Conservation (phyloP, 768 basidiomycete genomes). For the Gymnopilus junonius region DNA sequence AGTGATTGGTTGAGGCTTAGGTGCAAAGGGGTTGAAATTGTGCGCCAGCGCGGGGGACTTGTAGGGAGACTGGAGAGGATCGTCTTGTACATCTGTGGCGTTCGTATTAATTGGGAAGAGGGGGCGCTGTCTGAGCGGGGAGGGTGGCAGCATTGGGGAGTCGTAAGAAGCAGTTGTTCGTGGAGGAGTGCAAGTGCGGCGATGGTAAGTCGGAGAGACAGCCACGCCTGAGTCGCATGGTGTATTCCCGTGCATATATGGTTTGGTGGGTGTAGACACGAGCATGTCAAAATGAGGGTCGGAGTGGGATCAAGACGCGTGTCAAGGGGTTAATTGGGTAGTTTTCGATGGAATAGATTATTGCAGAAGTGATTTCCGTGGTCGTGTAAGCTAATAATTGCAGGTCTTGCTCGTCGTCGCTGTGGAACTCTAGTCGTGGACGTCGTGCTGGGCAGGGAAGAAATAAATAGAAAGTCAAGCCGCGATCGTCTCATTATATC, state of each 20-base stretch:
- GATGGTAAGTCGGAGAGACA: conserved; percentile 36
- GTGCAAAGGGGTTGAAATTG: conserved; percentile 34
- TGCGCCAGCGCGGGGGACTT: conserved; percentile 48
- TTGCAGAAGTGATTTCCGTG: conserved; percentile 7
- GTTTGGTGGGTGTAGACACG: conserved; percentile 47
- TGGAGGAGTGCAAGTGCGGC: conserved; percentile 40
- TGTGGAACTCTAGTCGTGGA: conserved; percentile 21
- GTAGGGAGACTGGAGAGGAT: conserved; percentile 57
- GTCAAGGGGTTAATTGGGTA: conserved; percentile 12
- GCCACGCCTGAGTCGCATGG: conserved; percentile 30
- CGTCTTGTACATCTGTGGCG: conserved; percentile 35
- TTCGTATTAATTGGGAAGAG: conserved; percentile 37
- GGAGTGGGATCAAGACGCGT: conserved; percentile 24
- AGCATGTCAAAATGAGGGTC: conserved; percentile 42
- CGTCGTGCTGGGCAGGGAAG: conserved; percentile 26
- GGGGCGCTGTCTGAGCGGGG: conserved; percentile 55
- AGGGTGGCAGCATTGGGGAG: conserved; percentile 68
- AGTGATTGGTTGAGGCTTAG: conserved; percentile 46
- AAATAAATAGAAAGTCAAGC: conserved; percentile 32
- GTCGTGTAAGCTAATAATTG: conserved; percentile 5
- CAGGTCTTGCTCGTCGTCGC: conserved; percentile 6
- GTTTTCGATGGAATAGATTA: neutral
- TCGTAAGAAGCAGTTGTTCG: conserved; percentile 45
- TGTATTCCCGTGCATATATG: conserved; percentile 34
- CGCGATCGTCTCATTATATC: conserved; percentile 37